phyloP scores from a whole-genome alignment of 2,329 filamentous ascomycete genomes.

The Colletotrichum horii region DNA sequence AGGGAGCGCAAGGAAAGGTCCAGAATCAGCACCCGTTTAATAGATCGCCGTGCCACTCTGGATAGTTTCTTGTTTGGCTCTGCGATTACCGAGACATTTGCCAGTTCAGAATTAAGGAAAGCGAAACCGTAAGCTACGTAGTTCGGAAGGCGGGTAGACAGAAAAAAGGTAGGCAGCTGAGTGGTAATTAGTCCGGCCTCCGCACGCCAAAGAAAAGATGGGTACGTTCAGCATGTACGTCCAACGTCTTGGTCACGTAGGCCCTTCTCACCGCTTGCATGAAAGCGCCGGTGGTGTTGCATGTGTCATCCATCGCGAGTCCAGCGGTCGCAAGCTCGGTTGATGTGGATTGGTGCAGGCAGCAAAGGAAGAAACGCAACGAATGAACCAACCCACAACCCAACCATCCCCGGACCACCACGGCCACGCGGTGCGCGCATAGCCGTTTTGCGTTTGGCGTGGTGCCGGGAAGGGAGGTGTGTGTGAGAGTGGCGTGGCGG shows the following conservation, averaged over 20 bases:
- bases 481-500: not conserved
- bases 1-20: not conserved
- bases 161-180: not conserved
- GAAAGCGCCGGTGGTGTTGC: not conserved
- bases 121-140: not conserved
- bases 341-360: not conserved
- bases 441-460: conserved; percentile 6
- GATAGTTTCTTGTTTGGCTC: not conserved
- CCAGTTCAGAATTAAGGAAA: not conserved
- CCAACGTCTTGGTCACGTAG: not conserved
- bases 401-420: not conserved
- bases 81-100: not conserved
- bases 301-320: conserved; percentile 1
- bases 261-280: not conserved
- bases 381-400: not conserved
- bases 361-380: not conserved
- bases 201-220: not conserved
- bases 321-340: not conserved
- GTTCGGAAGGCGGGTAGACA: not conserved
- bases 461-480: not conserved
- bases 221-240: not conserved
- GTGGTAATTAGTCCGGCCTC: not conserved
- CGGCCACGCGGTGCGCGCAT: not conserved
- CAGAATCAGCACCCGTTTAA: not conserved
- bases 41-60: not conserved